phyloP scores from a whole-genome alignment of 495 filamentous ascomycete species.

The Penicillium coffeae region DNA sequence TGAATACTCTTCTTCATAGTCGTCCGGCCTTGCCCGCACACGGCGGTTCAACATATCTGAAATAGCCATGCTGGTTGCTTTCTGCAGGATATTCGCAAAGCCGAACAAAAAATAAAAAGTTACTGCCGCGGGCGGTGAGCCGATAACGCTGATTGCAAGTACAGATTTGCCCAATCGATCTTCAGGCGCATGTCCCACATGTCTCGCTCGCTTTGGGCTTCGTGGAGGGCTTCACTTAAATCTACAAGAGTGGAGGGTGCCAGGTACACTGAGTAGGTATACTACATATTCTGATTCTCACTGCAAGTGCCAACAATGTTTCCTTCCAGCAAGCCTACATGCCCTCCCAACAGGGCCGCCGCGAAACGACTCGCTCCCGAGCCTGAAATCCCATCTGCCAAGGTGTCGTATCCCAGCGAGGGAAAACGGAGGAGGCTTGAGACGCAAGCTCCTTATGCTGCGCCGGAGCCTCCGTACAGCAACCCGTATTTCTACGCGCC shows the following conservation, averaged over 20 bases:
- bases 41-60: constrained; percentile 54
- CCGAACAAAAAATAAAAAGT: constrained; percentile 18
- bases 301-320: background rate
- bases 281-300: background rate
- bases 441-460: background rate
- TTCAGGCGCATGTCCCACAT: constrained; percentile 1
- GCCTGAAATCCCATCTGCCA: background rate
- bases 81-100: background rate
- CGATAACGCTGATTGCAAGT: constrained; percentile 29
- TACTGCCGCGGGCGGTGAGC: constrained; percentile 25
- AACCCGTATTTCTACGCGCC: background rate
- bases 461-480: background rate
- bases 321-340: background rate
- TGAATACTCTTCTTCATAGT: constrained; percentile 47
- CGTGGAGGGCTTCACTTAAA: background rate
- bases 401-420: background rate
- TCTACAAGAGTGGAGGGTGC: background rate
- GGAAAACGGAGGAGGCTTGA: background rate
- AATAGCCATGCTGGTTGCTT: constrained; percentile 35
- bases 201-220: background rate
- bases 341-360: background rate
- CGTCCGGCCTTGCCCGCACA: constrained; percentile 54
- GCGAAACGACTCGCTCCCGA: background rate
- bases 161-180: constrained; percentile 10
- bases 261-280: background rate